Evolutionary conservation across 768 basidiomycete species (phyloP).

Genomic region (Chiua virens): DNA sequence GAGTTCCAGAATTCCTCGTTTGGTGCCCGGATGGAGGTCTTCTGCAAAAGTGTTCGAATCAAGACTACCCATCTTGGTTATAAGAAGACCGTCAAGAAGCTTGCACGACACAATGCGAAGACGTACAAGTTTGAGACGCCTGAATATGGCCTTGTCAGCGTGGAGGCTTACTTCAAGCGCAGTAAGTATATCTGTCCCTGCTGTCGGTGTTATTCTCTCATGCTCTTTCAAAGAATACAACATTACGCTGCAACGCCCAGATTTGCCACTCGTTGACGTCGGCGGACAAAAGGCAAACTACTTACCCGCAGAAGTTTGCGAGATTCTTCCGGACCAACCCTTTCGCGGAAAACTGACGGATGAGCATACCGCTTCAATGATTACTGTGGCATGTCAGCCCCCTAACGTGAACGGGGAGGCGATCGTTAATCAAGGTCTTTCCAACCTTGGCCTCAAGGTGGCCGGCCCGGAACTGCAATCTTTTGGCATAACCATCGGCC

Average conservation of each 20-base stretch:
- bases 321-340: conserved; percentile 43
- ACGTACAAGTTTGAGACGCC: conserved; percentile 41
- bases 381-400: conserved; percentile 47
- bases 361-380: conserved; percentile 53
- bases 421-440: conserved; percentile 44
- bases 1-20: conserved; percentile 49
- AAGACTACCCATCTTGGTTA: conserved; percentile 71
- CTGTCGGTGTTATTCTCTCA: background rate
- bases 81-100: conserved; percentile 64
- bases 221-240: conserved; percentile 40
- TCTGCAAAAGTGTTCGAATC: conserved; percentile 66
- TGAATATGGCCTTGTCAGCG: conserved; percentile 42
- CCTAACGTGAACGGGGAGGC: conserved; percentile 49
- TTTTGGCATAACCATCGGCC: conserved; percentile 48
- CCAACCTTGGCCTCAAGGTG: conserved; percentile 40
- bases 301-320: conserved; percentile 50
- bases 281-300: conserved; percentile 43
- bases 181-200: conserved; percentile 36
- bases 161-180: conserved; percentile 46
- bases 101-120: conserved; percentile 42
- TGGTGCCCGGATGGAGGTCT: conserved; percentile 58
- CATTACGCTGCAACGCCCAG: conserved; percentile 37
- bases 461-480: conserved; percentile 36
- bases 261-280: conserved; percentile 48
- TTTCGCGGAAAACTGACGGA: conserved; percentile 54